Base-by-base conservation (phyloP, 441 rosid genomes). In the Gossypium davidsonii region DNA sequence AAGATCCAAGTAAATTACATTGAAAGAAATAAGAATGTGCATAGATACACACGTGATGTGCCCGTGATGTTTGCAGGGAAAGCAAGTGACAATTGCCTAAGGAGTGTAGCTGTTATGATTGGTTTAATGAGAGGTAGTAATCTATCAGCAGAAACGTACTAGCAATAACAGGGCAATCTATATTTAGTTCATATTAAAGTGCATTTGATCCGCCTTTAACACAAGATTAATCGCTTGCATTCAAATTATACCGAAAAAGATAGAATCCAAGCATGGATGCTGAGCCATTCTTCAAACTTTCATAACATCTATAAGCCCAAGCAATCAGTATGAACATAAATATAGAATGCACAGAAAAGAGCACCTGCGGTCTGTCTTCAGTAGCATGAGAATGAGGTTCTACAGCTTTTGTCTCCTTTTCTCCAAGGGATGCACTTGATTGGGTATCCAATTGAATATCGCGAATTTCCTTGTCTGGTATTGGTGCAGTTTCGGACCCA, bases 281-380 rank as follows among this genome's bases (percentile, higher is more conserved):
- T 60, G 7, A 28, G n/a, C 1, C 11, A 60, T 46, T 49, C 70
- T 62, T 72, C 31, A 59, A 51, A 49, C 34, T 62, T 48, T 6
- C 70, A 46, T 9, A 72, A 26, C 48, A 44, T 60, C 49, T 28
- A 17, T 49, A 62, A 46, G 31, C 7, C 53, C 56, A 52, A 53
- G 39, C 58, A 70, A 44, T 57, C 28, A 26, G n/a, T 3, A 12
- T 63, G 52, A 37, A 39, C 31, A 76, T 17, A 42, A 8, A 62
- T 28, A 53, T 15, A 15, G 66, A 61, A 14, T 1, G 23, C 14
- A 53, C 48, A 64, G 9, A 62, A 23, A 31, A 42, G 11, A 37
- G 59, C 83, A 88, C 91, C 90, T 83, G 84, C 12, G 64, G 64
- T 60, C n/a, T 74, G 37, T 82, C 76, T 56, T 72, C 81, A 23